Evolutionary conservation across 73 alveolate species (phyloP).

Genomic region (Paramecium sonneborni): DNA sequence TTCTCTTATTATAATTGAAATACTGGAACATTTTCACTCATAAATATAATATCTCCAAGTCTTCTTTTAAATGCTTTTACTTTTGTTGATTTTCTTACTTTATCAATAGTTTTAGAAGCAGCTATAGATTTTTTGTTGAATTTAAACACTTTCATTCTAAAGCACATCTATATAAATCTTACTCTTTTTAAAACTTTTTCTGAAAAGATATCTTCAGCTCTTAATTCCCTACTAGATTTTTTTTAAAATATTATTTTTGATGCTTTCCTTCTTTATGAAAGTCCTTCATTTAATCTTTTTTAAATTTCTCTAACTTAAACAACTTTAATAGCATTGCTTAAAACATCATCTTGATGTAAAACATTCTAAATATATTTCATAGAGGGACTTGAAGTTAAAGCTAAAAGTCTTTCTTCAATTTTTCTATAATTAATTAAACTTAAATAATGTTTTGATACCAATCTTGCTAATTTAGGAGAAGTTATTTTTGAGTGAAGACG

Average conservation of each 20-base stretch:
- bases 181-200: slow-evolving; percentile 29
- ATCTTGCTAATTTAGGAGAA: neutral
- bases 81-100: neutral
- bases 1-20: neutral
- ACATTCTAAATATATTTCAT: neutral
- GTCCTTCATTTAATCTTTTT: slow-evolving; percentile 51
- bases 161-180: slow-evolving; percentile 23
- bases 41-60: slow-evolving; percentile 1
- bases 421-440: neutral
- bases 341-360: neutral
- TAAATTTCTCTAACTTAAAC: slow-evolving; percentile 18
- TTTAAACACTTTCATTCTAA: slow-evolving; percentile 34
- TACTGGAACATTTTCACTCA: slow-evolving; percentile 31
- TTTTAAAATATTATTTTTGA: neutral
- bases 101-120: neutral
- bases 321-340: neutral
- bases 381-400: neutral
- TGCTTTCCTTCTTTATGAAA: neutral
- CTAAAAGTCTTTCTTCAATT: neutral
- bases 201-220: slow-evolving; percentile 30
- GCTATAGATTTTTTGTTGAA: neutral
- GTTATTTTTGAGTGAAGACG: neutral
- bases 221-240: neutral
- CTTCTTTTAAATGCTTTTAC: slow-evolving; percentile 17
- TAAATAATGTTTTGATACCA: slow-evolving; percentile 23